These are phyloP conservation scores for Dovyalis caffra DNA, from an alignment of 345 rosid genomes.

Conservation along the genomic window DNA sequence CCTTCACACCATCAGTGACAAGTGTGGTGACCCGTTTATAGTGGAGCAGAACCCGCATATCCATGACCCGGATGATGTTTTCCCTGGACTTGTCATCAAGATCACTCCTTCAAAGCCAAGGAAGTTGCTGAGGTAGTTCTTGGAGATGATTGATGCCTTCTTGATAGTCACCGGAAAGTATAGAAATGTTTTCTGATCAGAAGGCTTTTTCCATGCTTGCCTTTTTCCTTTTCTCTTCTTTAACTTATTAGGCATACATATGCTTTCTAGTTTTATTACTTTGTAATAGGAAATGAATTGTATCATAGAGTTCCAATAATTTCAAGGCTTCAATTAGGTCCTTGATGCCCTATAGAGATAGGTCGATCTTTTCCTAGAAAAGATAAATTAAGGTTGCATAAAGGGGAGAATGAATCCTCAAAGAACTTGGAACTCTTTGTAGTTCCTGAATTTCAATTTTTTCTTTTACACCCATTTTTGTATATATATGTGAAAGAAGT, in stretches of 20 bases:
- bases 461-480: not conserved
- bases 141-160: not conserved
- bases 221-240: not conserved
- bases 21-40: slow-evolving; percentile 75
- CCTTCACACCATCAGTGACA: slow-evolving; percentile 69
- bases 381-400: not conserved
- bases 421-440: not conserved
- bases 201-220: not conserved
- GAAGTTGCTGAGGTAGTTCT: slow-evolving; percentile 26
- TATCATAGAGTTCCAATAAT: not conserved
- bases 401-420: not conserved
- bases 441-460: not conserved
- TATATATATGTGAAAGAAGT: too few relatives aligned
- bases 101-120: slow-evolving; percentile 43
- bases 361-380: not conserved
- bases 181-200: too few relatives aligned
- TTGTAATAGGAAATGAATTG: not conserved
- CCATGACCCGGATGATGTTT: slow-evolving; percentile 81
- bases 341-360: not conserved
- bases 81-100: slow-evolving; percentile 77
- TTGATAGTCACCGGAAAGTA: not conserved
- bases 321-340: not conserved
- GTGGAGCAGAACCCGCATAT: slow-evolving; percentile 81
- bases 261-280: not conserved
- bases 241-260: not conserved